Conservation (phyloP, 306 rosid genomes). For the Trifolium pratense region DNA sequence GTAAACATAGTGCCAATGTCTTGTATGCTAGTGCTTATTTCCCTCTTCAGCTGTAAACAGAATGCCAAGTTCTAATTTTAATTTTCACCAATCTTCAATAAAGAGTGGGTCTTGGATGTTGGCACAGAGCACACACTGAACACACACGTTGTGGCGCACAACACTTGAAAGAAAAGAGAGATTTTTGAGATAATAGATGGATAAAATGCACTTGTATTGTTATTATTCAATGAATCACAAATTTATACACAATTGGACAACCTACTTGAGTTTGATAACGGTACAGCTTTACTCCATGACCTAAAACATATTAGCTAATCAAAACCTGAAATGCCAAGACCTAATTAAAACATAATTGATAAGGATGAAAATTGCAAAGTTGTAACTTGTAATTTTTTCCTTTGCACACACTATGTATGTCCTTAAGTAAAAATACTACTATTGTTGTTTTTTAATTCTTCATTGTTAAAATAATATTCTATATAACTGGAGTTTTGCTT, state of each 20-base stretch:
- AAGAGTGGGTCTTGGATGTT: conserved; percentile 16
- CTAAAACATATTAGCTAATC: conserved; percentile 3
- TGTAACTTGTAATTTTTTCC: neutral
- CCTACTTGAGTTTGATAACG: neutral
- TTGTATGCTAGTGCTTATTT: neutral
- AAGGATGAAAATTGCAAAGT: neutral
- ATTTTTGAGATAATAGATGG: neutral
- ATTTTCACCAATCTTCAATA: neutral
- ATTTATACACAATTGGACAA: neutral
- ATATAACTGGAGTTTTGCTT: conserved; percentile 32
- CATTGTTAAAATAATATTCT: conserved; percentile 3
- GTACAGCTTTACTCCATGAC: neutral
- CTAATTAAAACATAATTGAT: conserved; percentile 5
- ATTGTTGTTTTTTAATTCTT: neutral
- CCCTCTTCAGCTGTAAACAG: neutral
- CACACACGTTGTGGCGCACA: neutral
- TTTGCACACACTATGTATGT: conserved; percentile 13
- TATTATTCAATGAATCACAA: neutral
- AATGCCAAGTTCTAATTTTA: conserved; percentile 1
- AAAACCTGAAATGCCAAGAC: conserved; percentile 13
- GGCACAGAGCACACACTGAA: neutral
- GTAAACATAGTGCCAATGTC: neutral
- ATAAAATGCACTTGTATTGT: neutral
- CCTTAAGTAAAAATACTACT: conserved; percentile 8
- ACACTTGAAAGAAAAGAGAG: neutral